Percentiles rank a stretch among this genome's conserved stretches.
phyloP scores from a whole-genome alignment of 2,329 filamentous ascomycete genomes.

The Metarhizium guizhouense region DNA sequence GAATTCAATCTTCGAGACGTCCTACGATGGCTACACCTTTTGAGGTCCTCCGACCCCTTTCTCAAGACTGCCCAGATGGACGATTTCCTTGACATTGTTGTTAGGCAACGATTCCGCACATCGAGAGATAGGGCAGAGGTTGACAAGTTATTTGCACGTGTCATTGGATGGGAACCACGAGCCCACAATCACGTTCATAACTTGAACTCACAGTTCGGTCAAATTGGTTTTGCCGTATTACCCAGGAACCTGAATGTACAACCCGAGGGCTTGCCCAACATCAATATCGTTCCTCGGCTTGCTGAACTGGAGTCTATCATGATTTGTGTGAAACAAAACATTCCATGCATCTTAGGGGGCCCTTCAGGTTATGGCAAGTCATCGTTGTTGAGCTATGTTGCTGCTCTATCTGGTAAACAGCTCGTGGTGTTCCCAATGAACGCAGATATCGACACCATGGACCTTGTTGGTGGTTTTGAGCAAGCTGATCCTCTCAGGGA shows the following conservation, averaged over 20 bases:
- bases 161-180: conserved; percentile 47
- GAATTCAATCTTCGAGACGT: conserved; percentile 92
- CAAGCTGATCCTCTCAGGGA: conserved; percentile 78
- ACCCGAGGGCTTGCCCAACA: conserved; percentile 39
- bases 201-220: conserved; percentile 54
- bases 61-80: conserved; percentile 50
- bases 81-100: conserved; percentile 74
- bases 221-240: conserved; percentile 71
- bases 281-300: conserved; percentile 48
- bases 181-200: conserved; percentile 64
- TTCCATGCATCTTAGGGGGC: conserved; percentile 84
- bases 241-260: conserved; percentile 48
- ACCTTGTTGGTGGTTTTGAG: conserved; percentile 93
- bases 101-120: conserved; percentile 80
- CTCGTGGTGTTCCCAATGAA: conserved; percentile 84
- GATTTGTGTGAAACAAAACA: conserved; percentile 74
- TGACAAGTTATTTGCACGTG: conserved; percentile 53
- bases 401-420: conserved; percentile 66
- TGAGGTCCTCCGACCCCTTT: conserved; percentile 42
- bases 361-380: conserved; percentile 83
- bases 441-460: conserved; percentile 92
- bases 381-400: conserved; percentile 66
- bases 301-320: conserved; percentile 76
- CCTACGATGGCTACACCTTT: conserved; percentile 73
- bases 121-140: conserved; percentile 58